Conservation (phyloP, 257 asterid genomes). For the Oldenlandia corymbosa region DNA sequence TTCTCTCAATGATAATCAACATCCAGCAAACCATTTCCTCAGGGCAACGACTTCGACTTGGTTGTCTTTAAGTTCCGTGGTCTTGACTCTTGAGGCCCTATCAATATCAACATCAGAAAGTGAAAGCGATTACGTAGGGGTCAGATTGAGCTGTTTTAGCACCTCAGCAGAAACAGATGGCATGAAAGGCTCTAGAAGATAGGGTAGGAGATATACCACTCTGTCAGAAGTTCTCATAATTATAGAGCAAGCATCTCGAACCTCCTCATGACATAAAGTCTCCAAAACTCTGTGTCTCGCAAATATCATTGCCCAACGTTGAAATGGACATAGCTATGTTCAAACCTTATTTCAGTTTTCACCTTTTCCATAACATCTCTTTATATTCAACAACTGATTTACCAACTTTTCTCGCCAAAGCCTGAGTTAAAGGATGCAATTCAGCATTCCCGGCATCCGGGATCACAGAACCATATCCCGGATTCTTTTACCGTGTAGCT, state of each 20-base stretch:
- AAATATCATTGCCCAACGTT: constrained; percentile 67
- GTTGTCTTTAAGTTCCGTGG: constrained; percentile 93
- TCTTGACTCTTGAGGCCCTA: too few relatives aligned
- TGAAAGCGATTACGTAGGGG: too few relatives aligned
- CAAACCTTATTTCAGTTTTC: constrained; percentile 80
- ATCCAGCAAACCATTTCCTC: constrained; percentile 74
- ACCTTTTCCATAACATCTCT: constrained; percentile 98
- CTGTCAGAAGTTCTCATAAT: constrained; percentile 86
- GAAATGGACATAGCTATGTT: constrained; percentile 89
- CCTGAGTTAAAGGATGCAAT: constrained; percentile 60
- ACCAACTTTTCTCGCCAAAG: constrained; percentile 68
- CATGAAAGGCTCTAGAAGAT: constrained; percentile 85
- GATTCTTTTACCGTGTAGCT: constrained; percentile 86
- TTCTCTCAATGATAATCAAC: too few relatives aligned
- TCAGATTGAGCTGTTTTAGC: too few relatives aligned
- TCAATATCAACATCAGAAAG: too few relatives aligned
- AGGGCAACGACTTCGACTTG: constrained; percentile 57
- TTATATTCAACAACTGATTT: constrained; percentile 54
- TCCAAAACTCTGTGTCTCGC: constrained; percentile 91
- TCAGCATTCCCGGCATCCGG: constrained; percentile 70
- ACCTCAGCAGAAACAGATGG: constrained; percentile 80
- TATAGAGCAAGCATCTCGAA: constrained; percentile 51
- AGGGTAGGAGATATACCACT: constrained; percentile 78
- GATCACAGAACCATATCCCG: constrained; percentile 83
- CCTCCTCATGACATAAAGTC: constrained; percentile 96